Conservation (phyloP, 2,329 filamentous ascomycete genomes). For the Ophiosphaerella herpotricha region DNA sequence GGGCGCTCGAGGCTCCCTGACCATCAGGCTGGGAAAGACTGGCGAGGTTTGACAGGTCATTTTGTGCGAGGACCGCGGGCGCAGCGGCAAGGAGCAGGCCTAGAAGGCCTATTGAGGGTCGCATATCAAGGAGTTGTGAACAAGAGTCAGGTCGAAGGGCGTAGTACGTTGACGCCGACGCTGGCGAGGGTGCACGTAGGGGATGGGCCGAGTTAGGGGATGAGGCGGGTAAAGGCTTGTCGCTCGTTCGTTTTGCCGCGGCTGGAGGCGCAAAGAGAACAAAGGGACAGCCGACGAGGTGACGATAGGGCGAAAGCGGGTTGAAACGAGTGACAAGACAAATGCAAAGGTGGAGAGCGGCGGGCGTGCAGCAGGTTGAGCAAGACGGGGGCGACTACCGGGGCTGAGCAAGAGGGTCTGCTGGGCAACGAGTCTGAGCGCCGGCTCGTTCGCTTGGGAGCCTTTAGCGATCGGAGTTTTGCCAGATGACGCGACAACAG, state of each 20-base stretch:
- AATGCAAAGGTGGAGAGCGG: conserved; percentile 27
- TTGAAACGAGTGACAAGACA: conserved; percentile 41
- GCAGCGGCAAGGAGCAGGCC: conserved; percentile 38
- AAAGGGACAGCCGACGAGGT: conserved; percentile 11
- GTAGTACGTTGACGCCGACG: conserved; percentile 8
- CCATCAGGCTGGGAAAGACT: conserved; percentile 30
- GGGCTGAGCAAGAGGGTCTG: conserved; percentile 26
- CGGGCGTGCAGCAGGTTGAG: conserved; percentile 22
- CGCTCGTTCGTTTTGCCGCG: conserved; percentile 15
- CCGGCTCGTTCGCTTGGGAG: conserved; percentile 14
- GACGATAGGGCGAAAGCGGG: conserved; percentile 19
- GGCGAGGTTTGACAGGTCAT: conserved; percentile 34
- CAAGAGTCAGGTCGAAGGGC: conserved; percentile 14
- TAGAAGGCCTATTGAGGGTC: conserved; percentile 35
- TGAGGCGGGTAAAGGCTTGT: conserved; percentile 23
- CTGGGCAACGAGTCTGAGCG: conserved; percentile 20
- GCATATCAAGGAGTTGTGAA: conserved; percentile 30
- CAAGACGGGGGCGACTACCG: conserved; percentile 25
- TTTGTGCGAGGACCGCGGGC: conserved; percentile 39
- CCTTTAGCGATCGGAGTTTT: conserved; percentile 26
- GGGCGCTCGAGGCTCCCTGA: conserved; percentile 17
- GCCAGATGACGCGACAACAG: neutral
- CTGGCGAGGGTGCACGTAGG: conserved; percentile 8
- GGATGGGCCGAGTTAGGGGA: conserved; percentile 24
- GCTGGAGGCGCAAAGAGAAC: conserved; percentile 14